A percentile compares a stretch with the other conserved stretches of the same genome.
phyloP scores from a whole-genome alignment of 108 stramenopile genomes.

The Fragilaria crotonensis region DNA sequence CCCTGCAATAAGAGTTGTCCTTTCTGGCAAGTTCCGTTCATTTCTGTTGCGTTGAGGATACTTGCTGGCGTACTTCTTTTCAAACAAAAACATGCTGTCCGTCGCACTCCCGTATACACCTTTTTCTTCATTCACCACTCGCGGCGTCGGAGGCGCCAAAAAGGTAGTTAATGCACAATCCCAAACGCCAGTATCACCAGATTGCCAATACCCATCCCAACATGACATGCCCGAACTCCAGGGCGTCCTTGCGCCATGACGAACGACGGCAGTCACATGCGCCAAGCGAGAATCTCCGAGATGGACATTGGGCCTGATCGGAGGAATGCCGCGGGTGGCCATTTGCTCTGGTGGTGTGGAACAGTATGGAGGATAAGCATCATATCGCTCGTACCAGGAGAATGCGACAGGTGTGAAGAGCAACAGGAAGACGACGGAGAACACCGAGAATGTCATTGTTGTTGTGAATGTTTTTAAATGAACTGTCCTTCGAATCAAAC shows the following conservation, averaged over 20 bases:
- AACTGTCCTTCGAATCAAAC: no score
- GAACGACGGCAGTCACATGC: conserved; percentile 74
- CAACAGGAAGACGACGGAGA: neutral
- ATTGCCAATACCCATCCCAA: conserved; percentile 56
- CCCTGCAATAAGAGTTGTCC: conserved; percentile 78
- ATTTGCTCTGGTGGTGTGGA: conserved; percentile 67
- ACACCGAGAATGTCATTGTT: neutral
- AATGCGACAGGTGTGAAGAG: neutral
- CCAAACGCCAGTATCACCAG: conserved; percentile 46
- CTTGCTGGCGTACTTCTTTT: conserved; percentile 60
- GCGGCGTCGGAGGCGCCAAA: conserved; percentile 36
- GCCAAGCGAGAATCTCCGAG: conserved; percentile 28
- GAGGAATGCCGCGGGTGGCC: conserved; percentile 48
- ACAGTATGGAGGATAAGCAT: conserved; percentile 67
- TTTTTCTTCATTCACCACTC: neutral
- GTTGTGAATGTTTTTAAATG: neutral
- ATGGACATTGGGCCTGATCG: conserved; percentile 9
- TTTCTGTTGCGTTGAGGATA: conserved; percentile 22
- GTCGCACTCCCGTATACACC: no score
- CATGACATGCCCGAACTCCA: conserved; percentile 24
- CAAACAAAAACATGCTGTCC: conserved; percentile 42
- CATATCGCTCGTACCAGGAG: conserved; percentile 28
- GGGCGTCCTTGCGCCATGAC: conserved; percentile 77
- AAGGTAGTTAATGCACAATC: conserved; percentile 63
- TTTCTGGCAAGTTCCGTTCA: conserved; percentile 83